Conservation (phyloP, 202 grass and related monocot species). For the Hordeum pubiflorum region DNA sequence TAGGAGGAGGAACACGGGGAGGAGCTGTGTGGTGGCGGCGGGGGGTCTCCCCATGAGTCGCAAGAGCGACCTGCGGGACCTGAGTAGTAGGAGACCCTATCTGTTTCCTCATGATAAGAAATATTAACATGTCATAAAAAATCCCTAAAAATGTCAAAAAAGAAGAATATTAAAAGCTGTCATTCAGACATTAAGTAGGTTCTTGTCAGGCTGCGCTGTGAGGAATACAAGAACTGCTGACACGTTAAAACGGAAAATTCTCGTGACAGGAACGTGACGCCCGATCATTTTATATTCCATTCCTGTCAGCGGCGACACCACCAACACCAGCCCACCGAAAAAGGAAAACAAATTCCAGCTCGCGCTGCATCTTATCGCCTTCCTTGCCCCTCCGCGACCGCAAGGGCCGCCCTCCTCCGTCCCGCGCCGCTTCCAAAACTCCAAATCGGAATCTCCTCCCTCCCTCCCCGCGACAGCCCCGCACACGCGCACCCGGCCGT, state of each 20-base stretch:
- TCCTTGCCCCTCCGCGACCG: slow-evolving; percentile 1
- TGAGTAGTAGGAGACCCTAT: no score
- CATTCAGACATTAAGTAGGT: not conserved
- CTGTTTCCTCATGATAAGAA: no score
- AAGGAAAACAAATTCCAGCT: not conserved
- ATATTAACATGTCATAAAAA: no score
- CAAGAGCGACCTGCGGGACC: not conserved
- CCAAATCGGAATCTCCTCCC: slow-evolving; percentile 15
- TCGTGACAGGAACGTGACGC: not conserved
- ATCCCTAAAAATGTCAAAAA: no score
- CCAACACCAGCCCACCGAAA: not conserved
- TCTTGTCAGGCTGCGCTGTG: not conserved
- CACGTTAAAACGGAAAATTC: not conserved
- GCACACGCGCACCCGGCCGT: not conserved
- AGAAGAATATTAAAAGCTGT: not conserved
- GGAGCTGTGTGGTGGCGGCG: no score
- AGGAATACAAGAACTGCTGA: not conserved
- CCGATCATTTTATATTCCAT: not conserved
- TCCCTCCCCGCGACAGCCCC: not conserved
- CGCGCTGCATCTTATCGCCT: not conserved
- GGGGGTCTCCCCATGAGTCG: no score
- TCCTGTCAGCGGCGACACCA: not conserved
- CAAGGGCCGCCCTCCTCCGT: slow-evolving; percentile 5
- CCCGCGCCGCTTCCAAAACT: not conserved
- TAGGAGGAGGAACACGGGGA: no score